phyloP scores from a whole-genome alignment of 176 grass and related monocot species.

The Lolium multiflorum region DNA sequence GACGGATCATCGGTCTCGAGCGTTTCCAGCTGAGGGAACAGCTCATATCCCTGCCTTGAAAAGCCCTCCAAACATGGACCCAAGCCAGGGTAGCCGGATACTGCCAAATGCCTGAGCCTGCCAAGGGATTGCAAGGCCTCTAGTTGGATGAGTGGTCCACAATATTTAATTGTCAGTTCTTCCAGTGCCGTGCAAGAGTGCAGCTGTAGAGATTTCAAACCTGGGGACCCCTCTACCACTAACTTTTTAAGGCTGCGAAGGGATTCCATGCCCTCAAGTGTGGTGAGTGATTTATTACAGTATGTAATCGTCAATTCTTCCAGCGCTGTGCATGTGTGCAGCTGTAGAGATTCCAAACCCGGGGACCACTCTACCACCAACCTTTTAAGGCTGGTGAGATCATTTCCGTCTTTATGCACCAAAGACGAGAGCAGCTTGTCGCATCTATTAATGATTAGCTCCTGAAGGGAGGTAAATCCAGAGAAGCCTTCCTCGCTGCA shows the following conservation, averaged over 20 bases:
- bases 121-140: neutral
- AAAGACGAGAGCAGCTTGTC: neutral
- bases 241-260: neutral
- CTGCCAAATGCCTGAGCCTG: neutral
- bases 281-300: no score
- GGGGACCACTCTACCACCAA: fast-evolving
- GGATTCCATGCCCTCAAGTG: no score
- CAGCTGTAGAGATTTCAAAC: neutral
- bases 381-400: neutral
- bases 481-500: neutral
- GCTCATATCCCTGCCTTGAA: neutral
- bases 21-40: neutral
- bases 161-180: neutral
- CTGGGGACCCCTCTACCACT: fast-evolving
- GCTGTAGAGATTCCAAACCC: neutral
- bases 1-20: neutral
- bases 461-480: slow-evolving; percentile 10
- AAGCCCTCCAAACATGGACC: neutral
- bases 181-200: slow-evolving; percentile 5
- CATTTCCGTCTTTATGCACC: neutral
- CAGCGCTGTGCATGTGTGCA: neutral
- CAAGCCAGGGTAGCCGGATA: neutral
- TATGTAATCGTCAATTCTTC: no score
- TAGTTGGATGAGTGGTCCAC: neutral
- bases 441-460: fast-evolving